Conservation (phyloP, 2,329 filamentous ascomycete genomes). For the Stagonosporopsis vannaccii region DNA sequence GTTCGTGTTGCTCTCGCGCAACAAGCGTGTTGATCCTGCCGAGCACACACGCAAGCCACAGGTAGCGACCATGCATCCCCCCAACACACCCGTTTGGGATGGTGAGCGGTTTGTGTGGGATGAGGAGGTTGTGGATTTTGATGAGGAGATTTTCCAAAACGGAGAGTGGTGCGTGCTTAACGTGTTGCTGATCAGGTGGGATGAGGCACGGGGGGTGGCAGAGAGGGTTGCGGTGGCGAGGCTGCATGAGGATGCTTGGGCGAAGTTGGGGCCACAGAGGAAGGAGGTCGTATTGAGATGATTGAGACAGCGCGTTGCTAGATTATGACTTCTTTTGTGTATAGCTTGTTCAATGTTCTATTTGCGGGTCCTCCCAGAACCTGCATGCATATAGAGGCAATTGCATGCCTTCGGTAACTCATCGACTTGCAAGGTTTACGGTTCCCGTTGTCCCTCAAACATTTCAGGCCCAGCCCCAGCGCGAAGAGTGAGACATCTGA, state of each 20-base stretch:
- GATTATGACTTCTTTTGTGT: background rate
- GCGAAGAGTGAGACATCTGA: background rate
- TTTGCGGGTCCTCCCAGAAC: background rate
- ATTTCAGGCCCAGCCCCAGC: background rate
- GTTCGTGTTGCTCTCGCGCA: constrained; percentile 41
- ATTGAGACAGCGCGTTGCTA: background rate
- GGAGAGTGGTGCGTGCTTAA: constrained; percentile 45
- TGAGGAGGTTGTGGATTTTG: constrained; percentile 35
- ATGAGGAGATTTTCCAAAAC: constrained; percentile 28
- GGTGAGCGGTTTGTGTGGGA: constrained; percentile 39
- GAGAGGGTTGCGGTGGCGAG: constrained; percentile 42
- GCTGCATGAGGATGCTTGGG: constrained; percentile 46
- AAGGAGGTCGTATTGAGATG: constrained; percentile 38
- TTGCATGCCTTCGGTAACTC: background rate
- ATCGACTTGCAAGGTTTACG: too few relatives aligned
- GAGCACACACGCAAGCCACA: constrained; percentile 21
- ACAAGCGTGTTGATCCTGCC: constrained; percentile 29
- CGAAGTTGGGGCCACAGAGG: constrained; percentile 22
- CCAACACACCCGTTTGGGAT: constrained; percentile 45
- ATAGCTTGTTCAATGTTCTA: background rate
- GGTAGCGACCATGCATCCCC: constrained; percentile 35
- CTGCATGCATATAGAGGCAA: background rate
- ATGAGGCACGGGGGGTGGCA: constrained; percentile 25
- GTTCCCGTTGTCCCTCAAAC: too few relatives aligned
- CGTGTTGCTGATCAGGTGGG: constrained; percentile 44